Conservation (phyloP, 78 protist genomes). For the Chrysochromulina parva region DNA sequence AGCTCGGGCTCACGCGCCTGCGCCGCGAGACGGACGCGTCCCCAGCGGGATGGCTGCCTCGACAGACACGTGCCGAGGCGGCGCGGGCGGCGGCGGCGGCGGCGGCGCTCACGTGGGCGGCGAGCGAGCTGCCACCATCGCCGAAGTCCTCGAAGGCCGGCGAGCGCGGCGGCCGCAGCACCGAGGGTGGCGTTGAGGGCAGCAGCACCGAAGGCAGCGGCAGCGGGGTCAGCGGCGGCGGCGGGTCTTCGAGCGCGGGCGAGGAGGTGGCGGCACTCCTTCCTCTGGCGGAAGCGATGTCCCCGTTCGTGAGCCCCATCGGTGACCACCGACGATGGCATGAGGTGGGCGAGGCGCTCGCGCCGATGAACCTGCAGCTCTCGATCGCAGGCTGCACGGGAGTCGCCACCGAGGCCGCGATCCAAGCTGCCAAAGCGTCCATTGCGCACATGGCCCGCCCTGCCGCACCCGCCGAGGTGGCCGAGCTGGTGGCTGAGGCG, state of each 20-base stretch:
- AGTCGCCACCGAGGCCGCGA: not conserved
- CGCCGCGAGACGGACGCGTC: not conserved
- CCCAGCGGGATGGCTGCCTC: not conserved
- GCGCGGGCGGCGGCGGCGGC: not conserved
- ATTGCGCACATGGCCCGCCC: not conserved
- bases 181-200: too few relatives aligned
- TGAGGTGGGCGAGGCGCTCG: not conserved
- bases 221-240: too few relatives aligned
- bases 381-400: not conserved
- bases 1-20: not conserved
- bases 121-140: not conserved
- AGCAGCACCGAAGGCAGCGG: too few relatives aligned
- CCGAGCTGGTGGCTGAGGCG: not conserved
- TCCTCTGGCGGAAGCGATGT: not conserved
- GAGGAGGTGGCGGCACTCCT: not conserved
- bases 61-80: not conserved
- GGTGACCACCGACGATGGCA: not conserved
- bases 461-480: not conserved
- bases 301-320: not conserved
- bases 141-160: too few relatives aligned
- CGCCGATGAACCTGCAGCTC: not conserved
- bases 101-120: not conserved
- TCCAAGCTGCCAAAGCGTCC: not conserved
- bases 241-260: not conserved
- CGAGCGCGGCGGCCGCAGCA: too few relatives aligned